A percentile compares a stretch with the other conserved stretches of the same genome.
phyloP scores from a whole-genome alignment of 2,329 filamentous ascomycete species.

The Apiospora malaysiana region DNA sequence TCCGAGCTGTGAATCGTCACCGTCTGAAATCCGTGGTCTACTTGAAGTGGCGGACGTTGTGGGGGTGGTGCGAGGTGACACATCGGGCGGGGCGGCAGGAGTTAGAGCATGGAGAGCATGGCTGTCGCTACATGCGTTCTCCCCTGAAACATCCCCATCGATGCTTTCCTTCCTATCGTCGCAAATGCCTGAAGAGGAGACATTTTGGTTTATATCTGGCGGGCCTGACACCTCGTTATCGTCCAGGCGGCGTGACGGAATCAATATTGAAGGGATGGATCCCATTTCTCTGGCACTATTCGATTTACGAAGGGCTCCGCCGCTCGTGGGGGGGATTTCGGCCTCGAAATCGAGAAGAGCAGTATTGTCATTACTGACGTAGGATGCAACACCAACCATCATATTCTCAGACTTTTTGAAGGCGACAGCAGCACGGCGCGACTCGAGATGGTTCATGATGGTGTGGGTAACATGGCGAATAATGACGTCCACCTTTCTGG shows the following conservation, averaged over 20 bases:
- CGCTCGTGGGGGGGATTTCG: not conserved
- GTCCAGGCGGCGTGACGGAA: not conserved
- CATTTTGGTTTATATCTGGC: not conserved
- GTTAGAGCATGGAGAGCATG: not conserved
- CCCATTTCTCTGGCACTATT: not conserved
- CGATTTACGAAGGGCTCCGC: too few relatives aligned
- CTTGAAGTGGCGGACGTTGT: not conserved
- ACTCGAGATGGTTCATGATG: not conserved
- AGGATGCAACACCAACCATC: not conserved
- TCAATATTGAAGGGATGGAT: not conserved
- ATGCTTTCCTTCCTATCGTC: not conserved
- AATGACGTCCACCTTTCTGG: not conserved
- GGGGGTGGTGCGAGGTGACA: not conserved
- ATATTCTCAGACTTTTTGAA: not conserved
- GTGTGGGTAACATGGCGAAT: conserved; percentile 16
- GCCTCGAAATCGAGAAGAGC: not conserved
- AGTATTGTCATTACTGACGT: not conserved
- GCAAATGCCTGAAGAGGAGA: not conserved
- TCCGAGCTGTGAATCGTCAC: not conserved
- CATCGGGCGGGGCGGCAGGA: not conserved
- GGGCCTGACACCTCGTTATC: not conserved
- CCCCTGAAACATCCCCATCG: too few relatives aligned
- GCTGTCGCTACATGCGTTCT: not conserved
- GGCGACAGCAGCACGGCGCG: not conserved
- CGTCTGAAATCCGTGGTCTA: not conserved